Base-by-base conservation (phyloP, 495 filamentous ascomycete genomes). In the Penicillium psychrofluorescens region DNA sequence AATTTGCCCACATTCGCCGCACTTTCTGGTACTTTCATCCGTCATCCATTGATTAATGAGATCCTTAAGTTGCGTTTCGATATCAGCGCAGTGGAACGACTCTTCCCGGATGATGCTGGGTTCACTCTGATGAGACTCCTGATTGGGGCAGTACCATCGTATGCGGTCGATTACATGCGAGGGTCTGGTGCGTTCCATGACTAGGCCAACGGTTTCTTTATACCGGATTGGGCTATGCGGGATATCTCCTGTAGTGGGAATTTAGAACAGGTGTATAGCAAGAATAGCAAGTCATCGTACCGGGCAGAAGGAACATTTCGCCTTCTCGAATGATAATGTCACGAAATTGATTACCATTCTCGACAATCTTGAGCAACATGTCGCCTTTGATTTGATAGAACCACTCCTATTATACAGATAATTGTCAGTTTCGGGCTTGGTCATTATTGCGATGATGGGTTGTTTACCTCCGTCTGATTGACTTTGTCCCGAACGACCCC, bases 341-440 rank as follows among this genome's bases (percentile, higher is more conserved):
- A 39, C 72, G 70, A 66, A 90, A 90, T 12, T 63, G 22, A 22
- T 2, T 67, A 49, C 79, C 40, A 14, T 64, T 51, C 22, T 78
- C 71, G 35, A 92, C 84, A 6, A 89, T 81, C 52, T 90, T 91
- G 36, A 95, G 78, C 29, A 90, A 65, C 88, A 95, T 91, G 37
- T 73, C 70, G 48, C 88, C 88, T 50, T 80, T 78, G 70, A 91
- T 80, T 60, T 92, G 87, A 71, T 88, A 95, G 74, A 92, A 95
- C 83, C 84, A 92, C 58, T 95, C 88, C 11, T 88, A 22, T 4
- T 22, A 4, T 22, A 4, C 22, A 22, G 22, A 22, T 22, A 22
- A 22, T 22, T 6, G 2, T 22, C 22, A 22, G 22, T 22, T 22
- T 22, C 22, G 22, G 22, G 4, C 6, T 22, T 22, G 22, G 2